These are phyloP conservation scores for Myxozyma udenii DNA, from an alignment of 805 yeast species.

Conservation along the genomic window DNA sequence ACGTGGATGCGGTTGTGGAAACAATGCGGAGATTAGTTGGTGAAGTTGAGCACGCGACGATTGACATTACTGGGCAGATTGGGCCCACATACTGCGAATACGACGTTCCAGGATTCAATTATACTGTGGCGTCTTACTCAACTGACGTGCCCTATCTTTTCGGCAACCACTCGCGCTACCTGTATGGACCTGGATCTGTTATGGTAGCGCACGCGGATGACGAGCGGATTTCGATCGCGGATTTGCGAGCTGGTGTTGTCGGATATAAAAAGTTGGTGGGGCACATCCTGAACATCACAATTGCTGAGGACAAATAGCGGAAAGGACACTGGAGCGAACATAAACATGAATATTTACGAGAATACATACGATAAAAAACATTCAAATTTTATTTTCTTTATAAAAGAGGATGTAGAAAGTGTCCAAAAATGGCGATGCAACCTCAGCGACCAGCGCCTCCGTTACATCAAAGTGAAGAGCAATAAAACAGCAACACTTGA, in stretches of 20 bases:
- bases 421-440: too few species aligned
- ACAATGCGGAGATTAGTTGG: conserved; percentile 42
- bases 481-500: too few species aligned
- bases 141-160: conserved; percentile 53
- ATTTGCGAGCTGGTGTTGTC: conserved; percentile 49
- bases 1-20: conserved; percentile 41
- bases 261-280: conserved; percentile 53
- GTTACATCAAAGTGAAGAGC: too few species aligned
- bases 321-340: too few species aligned
- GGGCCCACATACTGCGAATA: conserved; percentile 50
- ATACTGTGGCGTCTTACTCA: conserved; percentile 48
- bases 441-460: too few species aligned
- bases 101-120: conserved; percentile 62
- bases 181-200: conserved; percentile 60
- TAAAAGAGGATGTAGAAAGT: too few species aligned
- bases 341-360: too few species aligned
- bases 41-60: conserved; percentile 28
- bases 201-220: conserved; percentile 24
- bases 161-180: conserved; percentile 45
- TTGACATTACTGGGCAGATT: conserved; percentile 29
- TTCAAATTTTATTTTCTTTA: too few species aligned
- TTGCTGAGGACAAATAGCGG: too few species aligned
- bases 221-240: conserved; percentile 38
- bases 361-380: too few species aligned
- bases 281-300: too few species aligned